Base-by-base conservation (phyloP, 805 yeast species). In the Yarrowia sp. region DNA sequence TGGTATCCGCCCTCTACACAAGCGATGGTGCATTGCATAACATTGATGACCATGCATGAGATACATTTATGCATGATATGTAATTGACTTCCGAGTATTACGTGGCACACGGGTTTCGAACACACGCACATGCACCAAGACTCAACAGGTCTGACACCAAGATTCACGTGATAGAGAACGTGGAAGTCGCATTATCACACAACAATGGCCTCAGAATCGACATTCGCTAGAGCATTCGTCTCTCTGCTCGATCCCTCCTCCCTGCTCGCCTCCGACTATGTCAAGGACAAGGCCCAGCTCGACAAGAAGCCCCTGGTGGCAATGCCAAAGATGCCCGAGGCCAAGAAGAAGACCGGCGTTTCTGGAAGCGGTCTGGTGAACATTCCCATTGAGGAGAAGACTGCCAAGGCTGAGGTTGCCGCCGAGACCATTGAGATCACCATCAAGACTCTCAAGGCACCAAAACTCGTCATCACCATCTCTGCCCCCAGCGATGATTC, bases 241-340 rank as follows among this genome's bases (percentile, higher is more conserved):
- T 55, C 61, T 12, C 47, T 55, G 14, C 35, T 55, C 25, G 61
- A 55, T 12, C 35, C 46, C 25, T 38, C 61, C 6, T 19, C 61
- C n/a, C 61, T 55, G n/a, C 27, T 55, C 12, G 46, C 61, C 22
- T 4, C 46, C 24, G 46, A 38, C 29, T 55, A 55, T 27, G 61
- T 29, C 61, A 55, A 55, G 38, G 61, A 55, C 61, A 38, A 38
- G 61, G 61, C 61, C 6, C 38, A 29, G 25, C 47, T 55, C 21
- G 61, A 55, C n/a, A 38, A 38, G 29, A 38, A 38, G 46, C 47
- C 61, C 35, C 38, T 55, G 27, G 62, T 58, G 31, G 25, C 42
- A 14, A 22, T 58, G 42, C 41, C 62, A 33, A 58, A 58, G 53
- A 58, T 58, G 62, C 62, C 62, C 32, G 42, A 58, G n/a, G 35